phyloP scores from a whole-genome alignment of 2,329 filamentous ascomycete genomes.

The Xylaria sp. region DNA sequence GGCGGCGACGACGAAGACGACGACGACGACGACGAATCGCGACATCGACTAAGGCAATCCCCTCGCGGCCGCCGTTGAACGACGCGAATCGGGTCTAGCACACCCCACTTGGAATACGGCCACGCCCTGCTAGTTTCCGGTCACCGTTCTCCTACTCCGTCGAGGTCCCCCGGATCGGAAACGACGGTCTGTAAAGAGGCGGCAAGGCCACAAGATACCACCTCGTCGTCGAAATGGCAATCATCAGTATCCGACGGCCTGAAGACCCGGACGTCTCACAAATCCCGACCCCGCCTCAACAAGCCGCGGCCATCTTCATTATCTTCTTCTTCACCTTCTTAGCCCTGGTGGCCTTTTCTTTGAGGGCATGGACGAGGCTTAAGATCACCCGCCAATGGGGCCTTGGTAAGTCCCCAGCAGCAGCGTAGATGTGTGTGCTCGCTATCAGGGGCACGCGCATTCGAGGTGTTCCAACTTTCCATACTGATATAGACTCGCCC shows the following conservation, averaged over 20 bases:
- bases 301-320: constrained; percentile 32
- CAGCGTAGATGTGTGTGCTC: too few species aligned
- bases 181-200: neutral
- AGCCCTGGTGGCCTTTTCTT: constrained; percentile 28
- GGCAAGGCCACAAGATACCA: too few species aligned
- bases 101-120: too few species aligned
- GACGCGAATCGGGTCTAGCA: too few species aligned
- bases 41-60: too few species aligned
- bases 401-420: constrained; percentile 27
- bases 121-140: too few species aligned
- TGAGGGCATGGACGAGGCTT: constrained; percentile 35
- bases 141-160: too few species aligned
- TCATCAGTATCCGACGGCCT: neutral
- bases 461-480: constrained; percentile 10
- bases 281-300: constrained; percentile 36
- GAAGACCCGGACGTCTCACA: constrained; percentile 28
- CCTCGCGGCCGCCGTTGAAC: too few species aligned
- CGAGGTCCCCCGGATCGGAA: too few species aligned
- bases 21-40: too few species aligned
- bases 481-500: constrained; percentile 2
- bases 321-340: constrained; percentile 37
- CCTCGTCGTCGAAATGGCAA: neutral
- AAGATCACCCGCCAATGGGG: constrained; percentile 29
- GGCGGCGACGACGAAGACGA: too few species aligned
- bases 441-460: too few species aligned